Conservation (phyloP, 345 rosid genomes). For the Gossypium bickii region DNA sequence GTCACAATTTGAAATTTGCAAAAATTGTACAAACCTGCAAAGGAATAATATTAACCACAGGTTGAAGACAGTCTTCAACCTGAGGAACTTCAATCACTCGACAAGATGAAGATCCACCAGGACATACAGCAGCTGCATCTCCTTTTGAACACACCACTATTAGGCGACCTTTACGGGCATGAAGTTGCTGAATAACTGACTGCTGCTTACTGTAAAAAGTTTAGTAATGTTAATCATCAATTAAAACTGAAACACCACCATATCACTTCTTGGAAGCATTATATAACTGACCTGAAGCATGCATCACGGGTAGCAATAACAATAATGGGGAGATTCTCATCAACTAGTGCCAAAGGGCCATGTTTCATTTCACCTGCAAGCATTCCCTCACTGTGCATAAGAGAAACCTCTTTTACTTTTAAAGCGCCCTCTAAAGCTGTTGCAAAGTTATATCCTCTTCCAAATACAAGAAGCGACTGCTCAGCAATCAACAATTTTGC, state of each 20-base stretch:
- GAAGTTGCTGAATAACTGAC: slow-evolving; percentile 92
- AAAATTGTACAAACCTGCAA: slow-evolving; percentile 54
- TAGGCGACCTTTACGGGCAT: slow-evolving; percentile 77
- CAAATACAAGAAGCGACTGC: slow-evolving; percentile 90
- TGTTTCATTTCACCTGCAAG: slow-evolving; percentile 99
- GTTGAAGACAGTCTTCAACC: slow-evolving; percentile 94
- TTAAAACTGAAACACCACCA: background rate
- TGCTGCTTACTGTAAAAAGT: slow-evolving; percentile 70
- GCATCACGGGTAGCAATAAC: slow-evolving; percentile 89
- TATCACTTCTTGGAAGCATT: background rate
- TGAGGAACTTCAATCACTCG: slow-evolving; percentile 81
- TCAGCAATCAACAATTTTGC: slow-evolving; percentile 68
- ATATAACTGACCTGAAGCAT: slow-evolving; percentile 62
- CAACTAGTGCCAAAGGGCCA: slow-evolving; percentile 94
- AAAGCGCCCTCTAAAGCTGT: slow-evolving; percentile 90
- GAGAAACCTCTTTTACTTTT: slow-evolving; percentile 93
- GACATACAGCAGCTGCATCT: slow-evolving; percentile 72
- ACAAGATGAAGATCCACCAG: slow-evolving; percentile 50
- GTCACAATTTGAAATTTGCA: background rate
- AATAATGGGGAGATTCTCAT: slow-evolving; percentile 74
- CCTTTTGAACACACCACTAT: slow-evolving; percentile 84
- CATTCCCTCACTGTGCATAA: slow-evolving; percentile 96
- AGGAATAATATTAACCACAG: slow-evolving; percentile 76
- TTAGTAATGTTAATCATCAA: slow-evolving; percentile 9
- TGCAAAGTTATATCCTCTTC: slow-evolving; percentile 90